These are phyloP conservation scores for Pholiota molesta DNA, from an alignment of 768 basidiomycete species.

Conservation along the genomic window DNA sequence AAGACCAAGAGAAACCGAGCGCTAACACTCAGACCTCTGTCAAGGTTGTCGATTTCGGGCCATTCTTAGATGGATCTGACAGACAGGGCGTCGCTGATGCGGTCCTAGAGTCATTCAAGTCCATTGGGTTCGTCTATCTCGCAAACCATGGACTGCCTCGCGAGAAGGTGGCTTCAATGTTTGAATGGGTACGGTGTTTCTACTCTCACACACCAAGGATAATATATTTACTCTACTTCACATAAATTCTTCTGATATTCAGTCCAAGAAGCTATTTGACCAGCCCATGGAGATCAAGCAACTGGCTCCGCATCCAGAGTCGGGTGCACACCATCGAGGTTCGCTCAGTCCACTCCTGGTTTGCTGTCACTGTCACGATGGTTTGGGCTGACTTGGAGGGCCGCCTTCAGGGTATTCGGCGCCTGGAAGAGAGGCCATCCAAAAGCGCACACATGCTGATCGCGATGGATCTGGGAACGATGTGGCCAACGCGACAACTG, in stretches of 20 bases:
- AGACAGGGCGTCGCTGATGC: slow-evolving; percentile 42
- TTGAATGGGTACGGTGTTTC: slow-evolving; percentile 37
- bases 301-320: slow-evolving; percentile 47
- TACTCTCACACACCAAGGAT: not conserved
- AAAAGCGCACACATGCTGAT: slow-evolving; percentile 19
- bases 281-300: slow-evolving; percentile 40
- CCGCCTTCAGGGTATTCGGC: slow-evolving; percentile 38
- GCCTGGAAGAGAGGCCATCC: slow-evolving; percentile 42
- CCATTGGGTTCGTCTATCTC: slow-evolving; percentile 51
- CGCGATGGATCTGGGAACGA: slow-evolving; percentile 23
- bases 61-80: slow-evolving; percentile 42
- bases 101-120: slow-evolving; percentile 47
- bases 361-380: not conserved
- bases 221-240: not conserved
- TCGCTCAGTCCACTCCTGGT: slow-evolving; percentile 19
- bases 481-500: not conserved
- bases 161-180: slow-evolving; percentile 40
- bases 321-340: slow-evolving; percentile 50
- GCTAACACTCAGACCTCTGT: not conserved
- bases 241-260: not conserved
- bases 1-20: not conserved
- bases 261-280: slow-evolving; percentile 44
- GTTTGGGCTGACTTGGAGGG: not conserved
- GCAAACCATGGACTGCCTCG: slow-evolving; percentile 44
- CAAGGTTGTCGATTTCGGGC: slow-evolving; percentile 42